These are phyloP conservation scores for Chondrostereum purpureum DNA, from an alignment of 1,284 basidiomycete genomes.

Conservation along the genomic window DNA sequence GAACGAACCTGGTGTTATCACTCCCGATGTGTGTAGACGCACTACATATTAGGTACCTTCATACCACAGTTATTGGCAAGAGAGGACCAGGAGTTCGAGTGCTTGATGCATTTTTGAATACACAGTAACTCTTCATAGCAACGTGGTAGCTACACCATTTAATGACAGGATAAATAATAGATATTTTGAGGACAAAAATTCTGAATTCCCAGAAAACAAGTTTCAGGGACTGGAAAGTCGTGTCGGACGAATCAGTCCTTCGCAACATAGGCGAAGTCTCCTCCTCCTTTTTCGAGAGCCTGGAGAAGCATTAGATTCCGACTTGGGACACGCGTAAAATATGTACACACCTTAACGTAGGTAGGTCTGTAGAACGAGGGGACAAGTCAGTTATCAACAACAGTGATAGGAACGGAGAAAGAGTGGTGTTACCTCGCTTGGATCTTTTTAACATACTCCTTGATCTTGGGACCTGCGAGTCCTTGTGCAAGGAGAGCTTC, in stretches of 20 bases:
- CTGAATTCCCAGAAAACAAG: neutral
- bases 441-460: conserved; percentile 19
- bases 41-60: no score
- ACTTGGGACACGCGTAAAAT: conserved; percentile 4
- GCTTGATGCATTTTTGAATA: no score
- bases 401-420: no score
- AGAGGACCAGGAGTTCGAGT: no score
- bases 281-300: conserved; percentile 29
- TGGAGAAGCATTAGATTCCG: conserved; percentile 3
- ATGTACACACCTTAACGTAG: no score
- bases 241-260: neutral
- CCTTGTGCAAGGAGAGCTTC: conserved; percentile 16
- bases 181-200: no score
- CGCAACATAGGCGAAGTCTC: conserved; percentile 8
- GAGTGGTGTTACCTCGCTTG: conserved; percentile 1
- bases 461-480: conserved; percentile 9
- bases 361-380: conserved; percentile 22
- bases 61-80: no score
- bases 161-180: no score
- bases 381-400: neutral
- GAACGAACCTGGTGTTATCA: no score
- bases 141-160: no score
- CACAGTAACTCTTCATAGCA: no score
- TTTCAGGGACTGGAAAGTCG: neutral
- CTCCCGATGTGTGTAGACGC: no score